Evolutionary conservation across 495 filamentous ascomycete genomes (phyloP), one percentile per base, ranked within the genome.

Genomic region (Aspergillus leporis): DNA sequence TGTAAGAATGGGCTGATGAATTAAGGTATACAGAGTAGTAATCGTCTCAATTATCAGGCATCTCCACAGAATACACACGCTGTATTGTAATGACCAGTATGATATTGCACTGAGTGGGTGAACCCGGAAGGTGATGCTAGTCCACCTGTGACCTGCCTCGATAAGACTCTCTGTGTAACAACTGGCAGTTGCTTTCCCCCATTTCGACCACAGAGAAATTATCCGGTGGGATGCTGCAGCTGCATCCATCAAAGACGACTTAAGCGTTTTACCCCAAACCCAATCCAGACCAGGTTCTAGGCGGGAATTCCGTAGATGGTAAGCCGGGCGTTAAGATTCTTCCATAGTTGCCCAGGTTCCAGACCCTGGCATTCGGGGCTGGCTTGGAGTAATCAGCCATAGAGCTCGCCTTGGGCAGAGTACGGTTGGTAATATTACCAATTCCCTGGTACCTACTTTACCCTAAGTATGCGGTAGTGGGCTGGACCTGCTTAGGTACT

Each of bases 241-340:
- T n/a, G 28, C 49, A 51, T n/a, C 49, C 23, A 51, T 9, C n/a
- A 5, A 51, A 32, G 12, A 30, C 5, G 3, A 51, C 6, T n/a
- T 23, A 51, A 36, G 16, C 12, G 38, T 41, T 16, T 41, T 41
- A 12, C 13, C 3, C 38, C 16, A 52, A 31, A 18, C 30, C 50
- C 50, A 52, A 32, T 28, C 25, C 25, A 28, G 25, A 28, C 38
- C 13, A 34, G 31, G 58, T 60, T 21, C 60, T 66, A 64, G 59
- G 62, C 67, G 70, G 72, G 64, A 71, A 66, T 57, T 49, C 73
- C 71, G 32, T 41, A 74, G 60, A 68, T n/a, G 68, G 73, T 69
- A 75, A 75, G 53, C 73, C 73, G 73, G 58, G 60, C 63, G 63
- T 61, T 25, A 16, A 57, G 40, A 10, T n/a, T 28, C 38, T 25